phyloP scores from a whole-genome alignment of 306 rosid species.

The Medicago lupulina region DNA sequence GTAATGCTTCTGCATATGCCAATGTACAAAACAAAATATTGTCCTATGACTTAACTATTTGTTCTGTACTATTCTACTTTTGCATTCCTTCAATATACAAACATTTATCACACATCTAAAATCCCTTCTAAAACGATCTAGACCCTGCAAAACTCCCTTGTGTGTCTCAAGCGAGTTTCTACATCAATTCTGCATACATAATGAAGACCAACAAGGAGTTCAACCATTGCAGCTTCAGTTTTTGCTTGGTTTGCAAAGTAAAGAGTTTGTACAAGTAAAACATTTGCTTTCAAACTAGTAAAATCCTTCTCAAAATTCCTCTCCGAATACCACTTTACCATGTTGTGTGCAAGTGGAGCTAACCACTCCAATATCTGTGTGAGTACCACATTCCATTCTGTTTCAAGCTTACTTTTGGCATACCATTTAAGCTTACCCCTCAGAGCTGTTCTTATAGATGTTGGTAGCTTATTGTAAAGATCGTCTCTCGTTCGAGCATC shows the following conservation, averaged over 20 bases:
- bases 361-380: slow-evolving; percentile 71
- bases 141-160: not conserved
- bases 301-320: slow-evolving; percentile 71
- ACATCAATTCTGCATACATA: slow-evolving; percentile 50
- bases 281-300: slow-evolving; percentile 43
- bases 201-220: slow-evolving; percentile 82
- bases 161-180: not conserved
- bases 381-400: slow-evolving; percentile 55
- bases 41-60: not conserved
- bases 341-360: slow-evolving; percentile 81
- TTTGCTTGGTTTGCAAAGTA: slow-evolving; percentile 71
- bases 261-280: slow-evolving; percentile 78
- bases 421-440: slow-evolving; percentile 65
- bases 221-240: slow-evolving; percentile 77
- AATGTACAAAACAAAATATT: not conserved
- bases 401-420: slow-evolving; percentile 52
- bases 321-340: slow-evolving; percentile 76
- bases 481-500: slow-evolving; percentile 58
- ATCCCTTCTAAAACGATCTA: slow-evolving; percentile 16
- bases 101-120: slow-evolving; percentile 27
- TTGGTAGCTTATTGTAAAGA: slow-evolving; percentile 69
- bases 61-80: not conserved
- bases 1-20: not conserved
- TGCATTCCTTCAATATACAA: not conserved
- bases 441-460: slow-evolving; percentile 52